A percentile compares a stretch with the other conserved stretches of the same genome.
Conservation (phyloP, 495 filamentous ascomycete species). For the Hypomontagnella monticulosa region DNA sequence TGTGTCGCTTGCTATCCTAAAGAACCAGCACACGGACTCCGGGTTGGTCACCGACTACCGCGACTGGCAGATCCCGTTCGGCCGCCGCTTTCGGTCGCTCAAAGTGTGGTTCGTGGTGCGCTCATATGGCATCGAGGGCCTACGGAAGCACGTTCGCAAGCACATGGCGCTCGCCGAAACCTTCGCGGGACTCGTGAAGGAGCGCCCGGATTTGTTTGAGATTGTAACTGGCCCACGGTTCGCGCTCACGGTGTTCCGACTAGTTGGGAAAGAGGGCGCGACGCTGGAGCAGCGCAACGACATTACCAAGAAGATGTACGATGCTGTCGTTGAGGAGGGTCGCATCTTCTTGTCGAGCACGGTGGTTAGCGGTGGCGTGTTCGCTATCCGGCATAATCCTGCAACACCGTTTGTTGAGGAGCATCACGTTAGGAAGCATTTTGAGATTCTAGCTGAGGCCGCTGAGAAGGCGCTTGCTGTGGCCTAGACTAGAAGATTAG, state of each 20-base stretch:
- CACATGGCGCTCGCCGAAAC: constrained; percentile 73
- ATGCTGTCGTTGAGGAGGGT: constrained; percentile 76
- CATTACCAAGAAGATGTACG: constrained; percentile 81
- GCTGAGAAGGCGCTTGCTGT: constrained; percentile 67
- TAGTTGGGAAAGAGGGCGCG: constrained; percentile 43
- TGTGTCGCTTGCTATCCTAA: constrained; percentile 80
- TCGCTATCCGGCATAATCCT: constrained; percentile 84
- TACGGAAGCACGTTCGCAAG: constrained; percentile 76
- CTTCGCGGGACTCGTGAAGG: constrained; percentile 67
- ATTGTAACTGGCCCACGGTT: constrained; percentile 81
- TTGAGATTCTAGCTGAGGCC: constrained; percentile 77
- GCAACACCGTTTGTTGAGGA: constrained; percentile 71
- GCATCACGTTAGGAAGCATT: constrained; percentile 75
- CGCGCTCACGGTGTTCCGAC: constrained; percentile 78
- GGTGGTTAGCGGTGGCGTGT: constrained; percentile 72
- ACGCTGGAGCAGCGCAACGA: constrained; percentile 60
- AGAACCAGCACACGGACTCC: constrained; percentile 79
- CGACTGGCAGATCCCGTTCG: constrained; percentile 98
- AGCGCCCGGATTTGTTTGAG: constrained; percentile 77
- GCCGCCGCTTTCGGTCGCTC: constrained; percentile 86
- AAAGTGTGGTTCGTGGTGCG: constrained; percentile 99
- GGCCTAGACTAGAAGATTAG: constrained; percentile 16
- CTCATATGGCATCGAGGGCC: constrained; percentile 81
- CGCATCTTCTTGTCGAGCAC: constrained; percentile 87
- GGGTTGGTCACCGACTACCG: constrained; percentile 95